Evolutionary conservation across 495 filamentous ascomycete genomes (phyloP), one percentile per base, ranked within the genome.

Genomic region (Penicillium alfredii): DNA sequence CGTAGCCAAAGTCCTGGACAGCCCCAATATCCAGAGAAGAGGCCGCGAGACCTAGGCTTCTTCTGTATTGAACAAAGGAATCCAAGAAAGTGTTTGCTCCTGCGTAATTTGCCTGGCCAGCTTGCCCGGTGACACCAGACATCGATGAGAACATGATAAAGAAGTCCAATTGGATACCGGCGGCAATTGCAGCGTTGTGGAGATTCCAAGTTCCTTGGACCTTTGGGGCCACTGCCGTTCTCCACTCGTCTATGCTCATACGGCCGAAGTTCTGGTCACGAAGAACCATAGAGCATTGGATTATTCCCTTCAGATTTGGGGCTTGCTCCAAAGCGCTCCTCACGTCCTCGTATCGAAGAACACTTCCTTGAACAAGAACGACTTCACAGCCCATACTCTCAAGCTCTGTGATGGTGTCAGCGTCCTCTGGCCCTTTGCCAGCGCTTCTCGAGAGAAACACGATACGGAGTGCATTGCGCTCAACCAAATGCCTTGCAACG

Each of bases 11-110:
- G 17, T 49, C 47, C 27, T 51, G 42, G 11, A 55, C 31, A n/a
- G 24, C 24, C 10, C 47, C 41, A 16, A 48, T 23, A 14, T 41
- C 35, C 11, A 55, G 12, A 1, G 22, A 10, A 12, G 16, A 17
- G 12, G 43, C 47, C 1, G 44, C 11, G 8, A 55, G 35, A 10
- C 47, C 44, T 2, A 44, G 28, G 1, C 4, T 16, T 16, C 14
- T 38, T 10, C 70, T 55, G 41, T 64, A 69, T n/a, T 53, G 56
- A 27, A 44, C 44, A 37, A 74, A 69, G 15, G 64, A 41, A 22
- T 71, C 68, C 13, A 72, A 51, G 41, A 68, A 71, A 6, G 47
- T 46, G 41, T 61, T 68, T 17, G 49, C 64, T 6, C 60, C 63
- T 6, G 46, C 46, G 45, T 73, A 73, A 40, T 69, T 70, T 33